phyloP scores from a whole-genome alignment of 139 green algal genomes.

The Bryopsis sp. region DNA sequence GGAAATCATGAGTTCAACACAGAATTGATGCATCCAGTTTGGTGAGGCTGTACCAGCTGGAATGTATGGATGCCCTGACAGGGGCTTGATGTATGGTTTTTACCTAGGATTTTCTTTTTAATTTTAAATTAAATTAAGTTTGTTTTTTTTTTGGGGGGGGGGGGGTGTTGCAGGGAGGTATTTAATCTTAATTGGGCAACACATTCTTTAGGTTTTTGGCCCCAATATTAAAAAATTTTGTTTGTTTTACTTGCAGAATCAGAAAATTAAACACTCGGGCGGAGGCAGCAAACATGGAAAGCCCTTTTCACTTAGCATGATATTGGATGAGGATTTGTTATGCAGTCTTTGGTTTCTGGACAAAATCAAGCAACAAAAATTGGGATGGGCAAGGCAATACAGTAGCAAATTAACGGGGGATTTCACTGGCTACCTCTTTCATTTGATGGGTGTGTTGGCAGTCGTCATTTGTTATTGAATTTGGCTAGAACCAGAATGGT shows the following conservation, averaged over 20 bases:
- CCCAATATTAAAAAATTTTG: background rate
- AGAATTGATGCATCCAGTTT: background rate
- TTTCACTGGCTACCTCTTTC: slow-evolving; percentile 14
- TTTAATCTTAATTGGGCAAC: background rate
- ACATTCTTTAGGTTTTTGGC: background rate
- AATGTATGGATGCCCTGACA: background rate
- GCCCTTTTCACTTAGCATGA: background rate
- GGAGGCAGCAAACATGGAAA: background rate
- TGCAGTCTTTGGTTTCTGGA: slow-evolving; percentile 4
- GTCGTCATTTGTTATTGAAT: too few relatives aligned
- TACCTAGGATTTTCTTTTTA: background rate
- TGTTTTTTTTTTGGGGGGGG: background rate
- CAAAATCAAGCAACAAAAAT: slow-evolving; percentile 3
- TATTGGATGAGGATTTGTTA: slow-evolving; percentile 12
- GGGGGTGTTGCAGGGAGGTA: background rate
- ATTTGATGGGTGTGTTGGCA: too few relatives aligned
- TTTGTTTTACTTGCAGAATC: background rate
- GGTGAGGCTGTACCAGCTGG: background rate
- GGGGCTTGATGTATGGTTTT: too few relatives aligned
- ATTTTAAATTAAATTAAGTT: background rate
- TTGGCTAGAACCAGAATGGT: too few relatives aligned
- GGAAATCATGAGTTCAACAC: background rate
- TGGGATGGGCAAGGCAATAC: background rate
- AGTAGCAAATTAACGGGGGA: slow-evolving; percentile 2
- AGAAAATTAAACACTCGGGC: background rate